Evolutionary conservation across 352 stramenopile species (phyloP), one percentile per base, ranked within the genome.

Genomic region (Phytophthora boehmeriae): DNA sequence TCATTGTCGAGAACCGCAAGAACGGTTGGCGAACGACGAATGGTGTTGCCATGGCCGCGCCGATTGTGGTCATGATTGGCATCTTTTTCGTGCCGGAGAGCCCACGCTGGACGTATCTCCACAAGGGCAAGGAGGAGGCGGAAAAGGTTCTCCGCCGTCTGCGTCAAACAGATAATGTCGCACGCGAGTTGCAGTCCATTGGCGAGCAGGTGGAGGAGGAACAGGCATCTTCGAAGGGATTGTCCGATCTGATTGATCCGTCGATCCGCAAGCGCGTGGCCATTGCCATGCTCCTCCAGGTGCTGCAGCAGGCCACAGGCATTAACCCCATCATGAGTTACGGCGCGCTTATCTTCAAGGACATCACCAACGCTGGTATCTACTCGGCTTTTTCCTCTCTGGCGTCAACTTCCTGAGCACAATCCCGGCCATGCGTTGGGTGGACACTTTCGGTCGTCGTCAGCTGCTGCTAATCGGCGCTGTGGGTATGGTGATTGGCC

Each of bases 301-400:
- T 76, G 28, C 63, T 76, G 42, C 68, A 76, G 44, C 68, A 76
- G 25, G 58, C 58, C 34, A 73, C 68, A 10, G 63, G 68, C 19
- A 71, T 76, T 63, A 76, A 76, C 48, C 57, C 63, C 16, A 59
- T 76, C 16, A 70, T 73, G 45, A 57, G 43, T 0, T 76, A 76
- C 54, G 67, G 67, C n/a, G 62, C 56, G 1, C 34, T 72, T 8
- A 68, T 76, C 32, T 76, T 76, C 58, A 60, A 75, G 53, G 58
- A 71, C 48, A 59, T 71, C 19, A 54, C 59, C 20, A 61, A 61
- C 25, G 54, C 65, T 30, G 59, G 65, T n/a, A 47, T 64, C 25
- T 56, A 56, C 10, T 57, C 63, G 16, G 45, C 65, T 41, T 75
- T n/a, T 44, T 75, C 36, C 51, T 75, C 19, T 53, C 59, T n/a